Evolutionary conservation across 2,329 filamentous ascomycete genomes (phyloP).

Genomic region (Phialophora macrospora): DNA sequence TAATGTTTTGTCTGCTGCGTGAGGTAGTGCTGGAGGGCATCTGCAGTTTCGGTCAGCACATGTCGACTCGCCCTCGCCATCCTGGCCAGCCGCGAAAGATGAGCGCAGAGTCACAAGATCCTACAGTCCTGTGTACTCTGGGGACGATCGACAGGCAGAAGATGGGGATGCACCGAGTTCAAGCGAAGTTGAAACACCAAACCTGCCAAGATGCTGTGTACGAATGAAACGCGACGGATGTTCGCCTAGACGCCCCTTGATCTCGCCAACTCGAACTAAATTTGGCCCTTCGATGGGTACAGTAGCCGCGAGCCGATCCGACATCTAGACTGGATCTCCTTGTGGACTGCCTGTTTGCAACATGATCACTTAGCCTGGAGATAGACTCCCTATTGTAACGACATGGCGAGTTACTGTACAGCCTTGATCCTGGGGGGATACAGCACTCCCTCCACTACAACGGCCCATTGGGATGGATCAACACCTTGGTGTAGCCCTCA

Average conservation of each 20-base stretch:
- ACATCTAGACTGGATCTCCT: background rate
- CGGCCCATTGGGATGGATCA: slow-evolving; percentile 68
- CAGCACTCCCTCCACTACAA: slow-evolving; percentile 15
- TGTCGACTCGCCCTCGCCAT: background rate
- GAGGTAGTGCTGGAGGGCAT: background rate
- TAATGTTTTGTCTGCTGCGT: background rate
- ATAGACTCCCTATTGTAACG: too few relatives aligned
- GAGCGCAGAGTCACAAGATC: background rate
- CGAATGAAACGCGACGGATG: background rate
- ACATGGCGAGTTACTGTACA: background rate
- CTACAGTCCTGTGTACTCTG: too few relatives aligned
- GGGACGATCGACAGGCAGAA: background rate
- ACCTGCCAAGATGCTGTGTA: background rate
- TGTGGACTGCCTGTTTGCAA: background rate
- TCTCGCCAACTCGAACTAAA: slow-evolving; percentile 9
- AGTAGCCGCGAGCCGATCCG: background rate
- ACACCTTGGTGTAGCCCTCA: slow-evolving; percentile 70
- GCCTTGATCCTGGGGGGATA: background rate
- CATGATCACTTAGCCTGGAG: too few relatives aligned
- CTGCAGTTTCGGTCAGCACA: too few relatives aligned
- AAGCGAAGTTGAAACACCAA: slow-evolving; percentile 1
- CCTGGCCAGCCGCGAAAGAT: background rate
- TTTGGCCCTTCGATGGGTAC: background rate
- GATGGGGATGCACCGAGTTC: background rate
- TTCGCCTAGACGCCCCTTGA: background rate